phyloP scores from a whole-genome alignment of 257 asterid genomes.

The Avicennia marina region DNA sequence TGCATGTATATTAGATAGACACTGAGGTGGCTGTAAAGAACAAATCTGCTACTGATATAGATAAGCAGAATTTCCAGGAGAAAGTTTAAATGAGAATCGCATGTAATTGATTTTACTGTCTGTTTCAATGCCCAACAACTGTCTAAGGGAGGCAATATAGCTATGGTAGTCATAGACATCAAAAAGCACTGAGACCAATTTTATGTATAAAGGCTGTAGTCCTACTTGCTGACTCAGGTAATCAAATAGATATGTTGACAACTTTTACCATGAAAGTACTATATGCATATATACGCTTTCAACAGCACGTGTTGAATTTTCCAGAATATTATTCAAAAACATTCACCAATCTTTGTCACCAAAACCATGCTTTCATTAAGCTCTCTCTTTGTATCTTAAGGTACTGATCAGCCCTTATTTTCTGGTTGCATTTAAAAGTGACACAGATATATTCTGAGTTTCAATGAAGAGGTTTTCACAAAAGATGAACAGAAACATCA shows the following conservation, averaged over 20 bases:
- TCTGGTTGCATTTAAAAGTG: too few relatives aligned
- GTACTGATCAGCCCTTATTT: too few relatives aligned
- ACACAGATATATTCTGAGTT: too few relatives aligned
- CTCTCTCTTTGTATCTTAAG: too few relatives aligned
- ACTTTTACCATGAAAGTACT: too few relatives aligned
- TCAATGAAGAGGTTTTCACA: too few relatives aligned
- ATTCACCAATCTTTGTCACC: not conserved
- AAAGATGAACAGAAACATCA: too few relatives aligned
- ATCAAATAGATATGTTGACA: too few relatives aligned
- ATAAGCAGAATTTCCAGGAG: not conserved
- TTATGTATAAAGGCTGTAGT: too few relatives aligned
- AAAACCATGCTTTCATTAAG: not conserved
- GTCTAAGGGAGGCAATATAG: conserved; percentile 1
- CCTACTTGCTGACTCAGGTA: not conserved
- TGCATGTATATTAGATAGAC: conserved; percentile 8
- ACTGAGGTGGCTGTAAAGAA: not conserved
- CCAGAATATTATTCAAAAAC: not conserved
- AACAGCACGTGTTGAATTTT: not conserved
- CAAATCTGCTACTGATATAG: not conserved
- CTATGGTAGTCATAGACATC: not conserved
- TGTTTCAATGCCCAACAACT: not conserved
- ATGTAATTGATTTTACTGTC: not conserved
- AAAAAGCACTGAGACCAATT: not conserved
- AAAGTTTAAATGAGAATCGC: not conserved
- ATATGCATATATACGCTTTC: not conserved